Conservation (phyloP, 1,139 yeast species). For the Pichia terricola region DNA sequence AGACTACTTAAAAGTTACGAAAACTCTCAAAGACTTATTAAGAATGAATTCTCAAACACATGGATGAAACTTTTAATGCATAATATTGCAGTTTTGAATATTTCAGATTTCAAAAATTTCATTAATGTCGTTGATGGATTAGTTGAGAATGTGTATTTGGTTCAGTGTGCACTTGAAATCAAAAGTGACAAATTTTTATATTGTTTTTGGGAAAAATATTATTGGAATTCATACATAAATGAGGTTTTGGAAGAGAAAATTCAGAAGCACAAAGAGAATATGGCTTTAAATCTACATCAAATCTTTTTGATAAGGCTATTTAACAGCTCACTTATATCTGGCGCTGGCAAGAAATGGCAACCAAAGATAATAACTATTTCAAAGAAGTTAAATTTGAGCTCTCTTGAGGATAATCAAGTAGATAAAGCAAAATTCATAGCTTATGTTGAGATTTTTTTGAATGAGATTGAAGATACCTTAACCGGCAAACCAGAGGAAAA, state of each 20-base stretch:
- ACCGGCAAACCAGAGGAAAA: constrained; percentile 3
- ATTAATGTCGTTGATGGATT: constrained; percentile 12
- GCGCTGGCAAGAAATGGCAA: constrained; percentile 2
- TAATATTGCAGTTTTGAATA: constrained; percentile 4
- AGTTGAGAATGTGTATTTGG: constrained; percentile 10
- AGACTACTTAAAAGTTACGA: constrained; percentile 14
- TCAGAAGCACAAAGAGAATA: not conserved
- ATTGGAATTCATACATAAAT: constrained; percentile 10
- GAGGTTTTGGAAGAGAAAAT: constrained; percentile 9
- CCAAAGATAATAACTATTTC: constrained; percentile 10
- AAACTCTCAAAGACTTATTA: constrained; percentile 11
- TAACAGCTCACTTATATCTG: constrained; percentile 10
- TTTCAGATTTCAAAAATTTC: constrained; percentile 16
- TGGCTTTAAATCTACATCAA: constrained; percentile 6
- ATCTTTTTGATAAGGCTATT: constrained; percentile 9
- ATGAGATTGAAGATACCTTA: constrained; percentile 9
- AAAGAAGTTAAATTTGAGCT: constrained; percentile 6
- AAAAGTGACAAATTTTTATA: constrained; percentile 12
- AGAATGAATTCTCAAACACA: constrained; percentile 6
- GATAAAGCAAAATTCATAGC: constrained; percentile 10
- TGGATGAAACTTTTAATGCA: constrained; percentile 17
- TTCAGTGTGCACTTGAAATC: constrained; percentile 9
- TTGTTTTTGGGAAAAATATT: constrained; percentile 19
- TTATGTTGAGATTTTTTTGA: constrained; percentile 12
- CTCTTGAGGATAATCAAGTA: constrained; percentile 1